Conservation (phyloP, 1,284 basidiomycete genomes). For the Blastosporella zonata region DNA sequence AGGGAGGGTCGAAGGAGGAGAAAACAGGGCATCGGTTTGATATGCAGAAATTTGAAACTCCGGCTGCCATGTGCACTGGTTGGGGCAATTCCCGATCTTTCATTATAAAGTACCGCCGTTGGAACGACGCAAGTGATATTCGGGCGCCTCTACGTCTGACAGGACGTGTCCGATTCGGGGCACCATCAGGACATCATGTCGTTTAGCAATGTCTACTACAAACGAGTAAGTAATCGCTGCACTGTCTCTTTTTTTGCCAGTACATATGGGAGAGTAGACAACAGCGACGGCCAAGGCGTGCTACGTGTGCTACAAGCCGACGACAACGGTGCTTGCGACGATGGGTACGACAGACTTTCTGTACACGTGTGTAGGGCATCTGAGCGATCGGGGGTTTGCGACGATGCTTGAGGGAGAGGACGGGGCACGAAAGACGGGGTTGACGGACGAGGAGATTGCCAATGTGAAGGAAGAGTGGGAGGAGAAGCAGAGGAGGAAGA, state of each 20-base stretch:
- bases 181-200: slow-evolving; percentile 41
- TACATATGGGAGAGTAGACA: slow-evolving; percentile 40
- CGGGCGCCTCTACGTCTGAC: not conserved
- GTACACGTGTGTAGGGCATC: slow-evolving; percentile 68
- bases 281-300: slow-evolving; percentile 68
- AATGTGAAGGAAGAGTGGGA: slow-evolving; percentile 79
- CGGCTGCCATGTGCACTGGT: slow-evolving; percentile 20
- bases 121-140: not conserved
- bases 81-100: not conserved
- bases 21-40: slow-evolving; percentile 22
- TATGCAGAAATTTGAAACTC: slow-evolving; percentile 37
- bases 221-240: slow-evolving; percentile 57
- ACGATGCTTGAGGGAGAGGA: slow-evolving; percentile 47
- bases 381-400: slow-evolving; percentile 69
- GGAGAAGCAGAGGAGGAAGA: slow-evolving; percentile 61
- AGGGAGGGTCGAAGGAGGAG: slow-evolving; percentile 34
- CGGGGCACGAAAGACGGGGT: slow-evolving; percentile 38
- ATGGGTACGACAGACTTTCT: slow-evolving; percentile 73
- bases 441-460: slow-evolving; percentile 67
- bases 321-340: slow-evolving; percentile 71
- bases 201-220: slow-evolving; percentile 78
- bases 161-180: not conserved
- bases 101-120: no score
- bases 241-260: slow-evolving; percentile 6
- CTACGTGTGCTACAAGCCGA: slow-evolving; percentile 71